Evolutionary conservation across 257 asterid species (phyloP).

Genomic region (Cynanchum wilfordii): DNA sequence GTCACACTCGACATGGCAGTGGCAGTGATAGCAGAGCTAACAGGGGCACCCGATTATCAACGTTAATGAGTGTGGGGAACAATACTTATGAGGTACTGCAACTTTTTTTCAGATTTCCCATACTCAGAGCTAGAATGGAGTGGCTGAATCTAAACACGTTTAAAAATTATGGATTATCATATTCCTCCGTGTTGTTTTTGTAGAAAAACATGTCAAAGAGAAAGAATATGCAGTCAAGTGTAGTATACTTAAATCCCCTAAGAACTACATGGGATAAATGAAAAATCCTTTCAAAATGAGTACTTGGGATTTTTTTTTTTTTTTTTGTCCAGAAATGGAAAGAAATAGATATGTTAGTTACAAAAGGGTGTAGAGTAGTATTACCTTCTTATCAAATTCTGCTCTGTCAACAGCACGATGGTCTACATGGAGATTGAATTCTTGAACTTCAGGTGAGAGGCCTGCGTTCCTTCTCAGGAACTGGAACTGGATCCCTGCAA

Average conservation of each 20-base stretch:
- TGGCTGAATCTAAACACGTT: too few species aligned
- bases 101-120: not conserved
- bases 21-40: constrained; percentile 22
- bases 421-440: constrained; percentile 63
- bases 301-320: not conserved
- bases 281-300: constrained; percentile 13
- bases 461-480: constrained; percentile 61
- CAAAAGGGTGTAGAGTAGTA: not conserved
- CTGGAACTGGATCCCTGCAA: constrained; percentile 87
- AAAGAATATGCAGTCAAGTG: too few species aligned
- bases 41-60: constrained; percentile 24
- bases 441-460: constrained; percentile 91
- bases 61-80: constrained; percentile 15
- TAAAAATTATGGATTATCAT: not conserved
- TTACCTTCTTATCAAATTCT: constrained; percentile 84
- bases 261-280: too few species aligned
- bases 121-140: not conserved
- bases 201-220: too few species aligned
- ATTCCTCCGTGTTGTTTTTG: not conserved
- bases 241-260: too few species aligned
- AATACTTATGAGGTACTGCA: constrained; percentile 23
- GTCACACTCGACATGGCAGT: constrained; percentile 33
- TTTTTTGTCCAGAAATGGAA: not conserved
- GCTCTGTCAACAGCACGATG: constrained; percentile 79
- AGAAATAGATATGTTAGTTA: not conserved